A percentile compares a stretch with the other conserved stretches of the same genome.
phyloP scores from a whole-genome alignment of 2,329 filamentous ascomycete species.

The Diaporthe sp. region DNA sequence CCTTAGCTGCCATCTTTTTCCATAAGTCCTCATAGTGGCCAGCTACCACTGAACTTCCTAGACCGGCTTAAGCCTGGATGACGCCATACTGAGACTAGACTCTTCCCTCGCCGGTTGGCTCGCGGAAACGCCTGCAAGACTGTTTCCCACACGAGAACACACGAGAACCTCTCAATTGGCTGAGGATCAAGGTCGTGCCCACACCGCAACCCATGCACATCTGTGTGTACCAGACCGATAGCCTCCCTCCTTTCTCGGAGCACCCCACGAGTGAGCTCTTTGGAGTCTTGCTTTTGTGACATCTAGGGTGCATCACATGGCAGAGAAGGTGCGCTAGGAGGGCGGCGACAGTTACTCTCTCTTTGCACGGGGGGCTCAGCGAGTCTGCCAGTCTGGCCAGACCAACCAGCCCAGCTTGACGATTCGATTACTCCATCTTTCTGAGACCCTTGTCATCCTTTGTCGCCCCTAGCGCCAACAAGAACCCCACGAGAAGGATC shows the following conservation, averaged over 20 bases:
- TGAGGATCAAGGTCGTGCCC: conserved; percentile 7
- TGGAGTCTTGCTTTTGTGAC: conserved; percentile 16
- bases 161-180: conserved; percentile 33
- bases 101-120: conserved; percentile 1
- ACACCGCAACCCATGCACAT: not conserved
- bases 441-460: conserved; percentile 19
- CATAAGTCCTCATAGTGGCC: not conserved
- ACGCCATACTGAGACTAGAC: conserved; percentile 37
- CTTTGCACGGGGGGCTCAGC: not conserved
- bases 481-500: conserved; percentile 7
- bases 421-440: conserved; percentile 17
- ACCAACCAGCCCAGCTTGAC: not conserved
- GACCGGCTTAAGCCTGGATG: conserved; percentile 33
- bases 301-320: conserved; percentile 29
- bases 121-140: conserved; percentile 23
- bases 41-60: not conserved
- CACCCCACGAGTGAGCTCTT: not conserved
- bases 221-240: not conserved
- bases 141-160: conserved; percentile 1
- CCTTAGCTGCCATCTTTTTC: not conserved
- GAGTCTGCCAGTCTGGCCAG: not conserved
- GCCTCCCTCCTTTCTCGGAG: conserved; percentile 11
- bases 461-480: conserved; percentile 28
- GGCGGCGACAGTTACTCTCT: not conserved
- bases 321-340: not conserved